Evolutionary conservation across 495 filamentous ascomycete genomes (phyloP).

Genomic region (Podospora comata): DNA sequence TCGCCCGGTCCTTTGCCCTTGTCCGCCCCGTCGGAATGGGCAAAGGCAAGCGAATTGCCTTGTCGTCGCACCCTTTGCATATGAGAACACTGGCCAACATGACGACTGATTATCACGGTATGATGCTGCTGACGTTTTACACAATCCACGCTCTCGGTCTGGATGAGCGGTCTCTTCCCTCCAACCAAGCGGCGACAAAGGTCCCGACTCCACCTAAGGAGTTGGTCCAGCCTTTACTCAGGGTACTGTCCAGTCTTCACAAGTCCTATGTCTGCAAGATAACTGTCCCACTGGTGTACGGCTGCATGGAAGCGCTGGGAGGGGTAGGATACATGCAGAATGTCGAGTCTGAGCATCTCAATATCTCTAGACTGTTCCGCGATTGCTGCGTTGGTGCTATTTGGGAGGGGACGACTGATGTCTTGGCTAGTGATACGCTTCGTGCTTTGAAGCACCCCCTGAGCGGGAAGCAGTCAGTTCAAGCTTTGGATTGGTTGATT

Average conservation of each 20-base stretch:
- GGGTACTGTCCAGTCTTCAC: constrained; percentile 60
- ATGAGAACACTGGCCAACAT: constrained; percentile 57
- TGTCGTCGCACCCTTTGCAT: constrained; percentile 58
- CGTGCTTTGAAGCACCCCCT: constrained; percentile 51
- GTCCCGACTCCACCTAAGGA: constrained; percentile 14
- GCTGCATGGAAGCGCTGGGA: constrained; percentile 68
- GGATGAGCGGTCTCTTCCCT: constrained; percentile 20
- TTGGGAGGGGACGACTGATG: constrained; percentile 74
- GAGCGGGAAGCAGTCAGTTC: constrained; percentile 38
- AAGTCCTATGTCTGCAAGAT: constrained; percentile 61
- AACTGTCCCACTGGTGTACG: constrained; percentile 51
- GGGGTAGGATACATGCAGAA: constrained; percentile 75
- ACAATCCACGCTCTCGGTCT: constrained; percentile 49
- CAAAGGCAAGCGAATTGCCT: constrained; percentile 35
- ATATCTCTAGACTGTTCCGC: constrained; percentile 61
- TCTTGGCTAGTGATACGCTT: constrained; percentile 61
- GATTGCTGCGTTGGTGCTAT: constrained; percentile 65
- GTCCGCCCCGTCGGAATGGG: constrained; percentile 42
- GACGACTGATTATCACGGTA: constrained; percentile 47
- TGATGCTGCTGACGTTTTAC: constrained; percentile 60
- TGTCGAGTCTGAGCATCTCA: constrained; percentile 55
- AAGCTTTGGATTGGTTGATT: constrained; percentile 41
- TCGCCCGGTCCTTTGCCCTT: constrained; percentile 55
- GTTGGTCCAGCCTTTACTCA: constrained; percentile 47
- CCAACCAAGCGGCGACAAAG: not conserved